Evolutionary conservation across 2,329 filamentous ascomycete species (phyloP).

Genomic region (Xylariaceae sp.): DNA sequence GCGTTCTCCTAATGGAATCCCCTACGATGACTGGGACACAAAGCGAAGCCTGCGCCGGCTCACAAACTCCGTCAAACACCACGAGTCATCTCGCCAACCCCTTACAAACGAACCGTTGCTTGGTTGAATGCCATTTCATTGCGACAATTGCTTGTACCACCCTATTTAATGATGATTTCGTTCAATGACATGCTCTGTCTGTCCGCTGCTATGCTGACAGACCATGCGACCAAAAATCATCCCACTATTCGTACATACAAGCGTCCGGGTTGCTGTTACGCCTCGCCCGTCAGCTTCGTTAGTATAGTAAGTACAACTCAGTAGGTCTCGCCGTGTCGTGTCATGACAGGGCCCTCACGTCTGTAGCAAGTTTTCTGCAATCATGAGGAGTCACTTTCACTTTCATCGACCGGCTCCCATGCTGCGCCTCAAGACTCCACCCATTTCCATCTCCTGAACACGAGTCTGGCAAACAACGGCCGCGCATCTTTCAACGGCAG

Average conservation of each 20-base stretch:
- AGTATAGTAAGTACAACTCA: constrained; percentile 8
- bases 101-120: neutral
- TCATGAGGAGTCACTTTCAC: constrained; percentile 1
- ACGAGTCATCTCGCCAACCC: neutral
- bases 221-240: constrained; percentile 1
- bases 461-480: neutral
- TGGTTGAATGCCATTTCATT: constrained; percentile 5
- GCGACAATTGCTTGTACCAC: constrained; percentile 3
- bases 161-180: constrained; percentile 3
- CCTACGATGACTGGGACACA: no score
- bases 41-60: neutral
- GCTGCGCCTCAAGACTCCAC: neutral
- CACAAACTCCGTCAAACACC: constrained; percentile 1
- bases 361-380: neutral
- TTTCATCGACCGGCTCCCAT: neutral
- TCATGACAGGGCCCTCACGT: neutral
- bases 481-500: neutral
- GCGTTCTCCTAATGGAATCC: no score
- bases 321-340: constrained; percentile 1
- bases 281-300: constrained; percentile 3
- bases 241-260: constrained; percentile 16
- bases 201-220: constrained; percentile 5
- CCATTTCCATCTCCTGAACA: neutral
- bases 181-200: constrained; percentile 1
- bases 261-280: constrained; percentile 11